Evolutionary conservation across 345 rosid species (phyloP).

Genomic region (Erysimum cheiranthoides): DNA sequence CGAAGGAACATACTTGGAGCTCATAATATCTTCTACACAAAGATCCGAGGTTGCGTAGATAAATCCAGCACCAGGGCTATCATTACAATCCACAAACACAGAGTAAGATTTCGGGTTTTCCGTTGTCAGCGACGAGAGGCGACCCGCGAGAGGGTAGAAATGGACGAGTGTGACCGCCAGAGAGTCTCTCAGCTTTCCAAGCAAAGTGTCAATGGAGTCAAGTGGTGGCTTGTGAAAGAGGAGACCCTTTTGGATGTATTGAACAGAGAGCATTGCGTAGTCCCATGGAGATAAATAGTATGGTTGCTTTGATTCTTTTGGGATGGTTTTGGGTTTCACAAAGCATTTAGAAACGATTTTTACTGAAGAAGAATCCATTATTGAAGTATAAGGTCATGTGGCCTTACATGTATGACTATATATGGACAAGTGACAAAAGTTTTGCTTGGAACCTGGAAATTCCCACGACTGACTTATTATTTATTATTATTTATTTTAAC

Average conservation of each 20-base stretch:
- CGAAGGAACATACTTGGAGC: conserved; percentile 30
- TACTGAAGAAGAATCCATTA: conserved; percentile 39
- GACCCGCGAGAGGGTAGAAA: conserved; percentile 82
- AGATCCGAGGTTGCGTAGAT: conserved; percentile 57
- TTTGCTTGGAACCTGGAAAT: too few species aligned
- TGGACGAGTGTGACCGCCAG: conserved; percentile 70
- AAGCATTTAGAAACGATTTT: conserved; percentile 31
- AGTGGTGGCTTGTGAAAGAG: conserved; percentile 61
- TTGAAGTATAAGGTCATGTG: not conserved
- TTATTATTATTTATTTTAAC: too few species aligned
- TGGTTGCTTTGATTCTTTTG: conserved; percentile 56
- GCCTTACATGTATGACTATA: not conserved
- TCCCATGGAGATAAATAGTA: conserved; percentile 72
- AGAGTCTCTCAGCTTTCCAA: conserved; percentile 57
- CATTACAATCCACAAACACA: conserved; percentile 59
- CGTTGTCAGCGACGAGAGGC: conserved; percentile 47
- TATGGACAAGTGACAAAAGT: not conserved
- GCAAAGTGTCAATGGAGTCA: conserved; percentile 48
- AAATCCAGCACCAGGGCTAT: conserved; percentile 74
- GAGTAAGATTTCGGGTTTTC: conserved; percentile 51
- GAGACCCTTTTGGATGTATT: conserved; percentile 77
- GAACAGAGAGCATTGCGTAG: conserved; percentile 67
- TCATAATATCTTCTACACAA: conserved; percentile 51
- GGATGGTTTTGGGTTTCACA: conserved; percentile 48
- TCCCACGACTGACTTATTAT: too few species aligned